A percentile compares a stretch with the other conserved stretches of the same genome.
phyloP scores from a whole-genome alignment of 495 filamentous ascomycete genomes.

The Amorphotheca resinae region DNA sequence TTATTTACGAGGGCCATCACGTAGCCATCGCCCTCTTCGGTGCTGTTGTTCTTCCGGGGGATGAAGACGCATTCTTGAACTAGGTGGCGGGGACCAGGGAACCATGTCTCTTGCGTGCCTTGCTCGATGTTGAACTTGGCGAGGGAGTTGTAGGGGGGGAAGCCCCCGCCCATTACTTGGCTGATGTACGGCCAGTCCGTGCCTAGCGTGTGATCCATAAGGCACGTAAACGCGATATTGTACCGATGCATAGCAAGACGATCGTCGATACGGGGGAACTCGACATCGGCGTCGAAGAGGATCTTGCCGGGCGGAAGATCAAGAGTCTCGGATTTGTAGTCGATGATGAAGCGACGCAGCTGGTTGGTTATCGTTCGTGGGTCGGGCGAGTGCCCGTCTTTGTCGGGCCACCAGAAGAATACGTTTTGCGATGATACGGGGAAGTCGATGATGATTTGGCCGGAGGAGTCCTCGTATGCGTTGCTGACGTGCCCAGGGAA shows the following conservation, averaged over 20 bases:
- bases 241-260: constrained; percentile 36
- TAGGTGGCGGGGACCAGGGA: constrained; percentile 15
- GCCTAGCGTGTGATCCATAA: constrained; percentile 22
- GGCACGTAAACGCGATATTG: constrained; percentile 37
- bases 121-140: constrained; percentile 9
- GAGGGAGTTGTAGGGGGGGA: constrained; percentile 19
- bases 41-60: constrained; percentile 14
- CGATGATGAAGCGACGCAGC: constrained; percentile 14
- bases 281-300: constrained; percentile 32
- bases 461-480: constrained; percentile 18
- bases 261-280: constrained; percentile 48
- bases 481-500: constrained; percentile 23
- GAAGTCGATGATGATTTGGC: constrained; percentile 1
- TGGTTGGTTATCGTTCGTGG: constrained; percentile 11
- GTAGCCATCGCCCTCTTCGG: constrained; percentile 27
- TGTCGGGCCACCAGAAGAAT: constrained; percentile 24
- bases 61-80: constrained; percentile 31
- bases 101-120: constrained; percentile 11
- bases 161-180: constrained; percentile 5
- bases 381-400: constrained; percentile 15
- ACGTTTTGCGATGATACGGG: constrained; percentile 13
- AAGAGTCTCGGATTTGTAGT: not conserved
- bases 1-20: constrained; percentile 28
- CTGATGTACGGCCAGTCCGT: not conserved
- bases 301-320: constrained; percentile 16